phyloP scores from a whole-genome alignment of 768 basidiomycete species.

The Cystofilobasidium macerans region DNA sequence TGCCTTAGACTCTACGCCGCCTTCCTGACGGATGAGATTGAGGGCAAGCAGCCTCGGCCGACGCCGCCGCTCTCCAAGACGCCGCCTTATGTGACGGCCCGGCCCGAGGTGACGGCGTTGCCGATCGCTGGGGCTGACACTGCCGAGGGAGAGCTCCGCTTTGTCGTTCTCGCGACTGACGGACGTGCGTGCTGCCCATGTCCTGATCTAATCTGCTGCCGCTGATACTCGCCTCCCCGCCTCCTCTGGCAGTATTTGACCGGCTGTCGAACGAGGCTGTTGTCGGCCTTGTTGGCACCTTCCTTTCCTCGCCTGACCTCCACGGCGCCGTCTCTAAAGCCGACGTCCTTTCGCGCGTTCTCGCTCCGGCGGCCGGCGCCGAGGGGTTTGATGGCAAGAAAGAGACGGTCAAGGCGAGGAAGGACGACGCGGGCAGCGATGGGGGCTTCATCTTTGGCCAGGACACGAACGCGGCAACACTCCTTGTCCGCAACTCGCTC shows the following conservation, averaged over 20 bases:
- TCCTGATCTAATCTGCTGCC: neutral
- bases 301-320: constrained; percentile 56
- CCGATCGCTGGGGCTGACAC: constrained; percentile 42
- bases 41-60: constrained; percentile 50
- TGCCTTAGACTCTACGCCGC: constrained; percentile 49
- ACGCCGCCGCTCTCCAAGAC: constrained; percentile 63
- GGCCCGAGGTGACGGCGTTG: constrained; percentile 68
- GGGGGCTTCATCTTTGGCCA: constrained; percentile 18
- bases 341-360: constrained; percentile 9
- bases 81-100: constrained; percentile 82
- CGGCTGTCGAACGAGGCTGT: constrained; percentile 64
- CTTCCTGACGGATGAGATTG: constrained; percentile 44
- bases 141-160: constrained; percentile 44
- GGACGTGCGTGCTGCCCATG: constrained; percentile 37
- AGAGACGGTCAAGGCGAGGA: constrained; percentile 6
- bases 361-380: neutral
- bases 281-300: constrained; percentile 72
- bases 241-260: constrained; percentile 51
- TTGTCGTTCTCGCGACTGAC: constrained; percentile 83
- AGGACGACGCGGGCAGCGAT: constrained; percentile 11
- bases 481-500: constrained; percentile 23
- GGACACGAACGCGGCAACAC: constrained; percentile 19
- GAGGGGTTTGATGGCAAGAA: constrained; percentile 23
- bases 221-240: neutral
- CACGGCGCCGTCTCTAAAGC: constrained; percentile 44